These are phyloP conservation scores for Sporothrix pseudoabietina DNA, from an alignment of 2,329 filamentous ascomycete species.

Conservation along the genomic window DNA sequence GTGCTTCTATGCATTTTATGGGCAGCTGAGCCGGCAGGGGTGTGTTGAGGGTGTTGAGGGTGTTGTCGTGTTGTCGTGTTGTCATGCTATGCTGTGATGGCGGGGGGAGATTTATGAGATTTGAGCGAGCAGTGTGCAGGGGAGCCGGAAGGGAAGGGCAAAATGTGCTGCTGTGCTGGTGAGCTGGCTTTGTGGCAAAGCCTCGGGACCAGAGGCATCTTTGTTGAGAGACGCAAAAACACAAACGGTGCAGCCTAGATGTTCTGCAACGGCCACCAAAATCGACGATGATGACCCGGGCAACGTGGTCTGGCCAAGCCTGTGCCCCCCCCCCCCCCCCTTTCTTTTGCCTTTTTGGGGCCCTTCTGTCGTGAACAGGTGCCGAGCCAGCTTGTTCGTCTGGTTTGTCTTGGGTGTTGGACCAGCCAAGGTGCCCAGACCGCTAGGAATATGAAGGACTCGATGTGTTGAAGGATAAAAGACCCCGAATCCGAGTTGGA, in stretches of 20 bases:
- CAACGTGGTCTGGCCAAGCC: neutral
- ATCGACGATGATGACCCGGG: neutral
- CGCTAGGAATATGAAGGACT: neutral
- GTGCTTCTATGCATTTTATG: neutral
- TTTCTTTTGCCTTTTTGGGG: neutral
- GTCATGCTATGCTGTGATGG: neutral
- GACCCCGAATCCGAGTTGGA: neutral
- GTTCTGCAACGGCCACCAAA: constrained; percentile 8
- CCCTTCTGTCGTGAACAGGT: neutral
- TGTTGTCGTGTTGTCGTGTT: neutral
- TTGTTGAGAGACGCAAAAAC: neutral
- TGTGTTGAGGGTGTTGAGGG: constrained; percentile 14
- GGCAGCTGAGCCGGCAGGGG: neutral
- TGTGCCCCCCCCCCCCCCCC: too few relatives aligned
- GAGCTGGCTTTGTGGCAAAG: neutral
- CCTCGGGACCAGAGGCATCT: neutral
- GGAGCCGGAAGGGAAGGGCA: neutral
- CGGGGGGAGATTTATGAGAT: constrained; percentile 3
- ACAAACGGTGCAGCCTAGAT: constrained; percentile 4
- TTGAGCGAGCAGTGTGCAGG: neutral
- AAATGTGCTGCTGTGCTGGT: neutral
- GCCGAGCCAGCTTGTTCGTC: neutral
- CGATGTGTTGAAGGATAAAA: neutral
- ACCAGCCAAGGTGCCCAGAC: constrained; percentile 5
- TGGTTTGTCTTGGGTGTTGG: neutral